Base-by-base conservation (phyloP, 78 protist genomes). In the Dictyostelium discoideum region DNA sequence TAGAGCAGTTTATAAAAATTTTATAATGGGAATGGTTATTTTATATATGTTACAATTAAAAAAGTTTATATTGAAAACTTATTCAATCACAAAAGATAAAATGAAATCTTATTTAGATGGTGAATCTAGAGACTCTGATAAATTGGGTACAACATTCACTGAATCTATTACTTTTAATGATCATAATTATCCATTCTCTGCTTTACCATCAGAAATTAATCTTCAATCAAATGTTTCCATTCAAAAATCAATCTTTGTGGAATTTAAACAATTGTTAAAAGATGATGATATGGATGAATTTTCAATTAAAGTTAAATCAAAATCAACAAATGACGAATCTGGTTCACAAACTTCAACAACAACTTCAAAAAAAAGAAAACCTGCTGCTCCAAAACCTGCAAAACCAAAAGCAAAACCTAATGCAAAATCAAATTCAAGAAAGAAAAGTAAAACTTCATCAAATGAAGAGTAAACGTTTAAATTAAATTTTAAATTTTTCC, bases 221-320 rank as follows among this genome's bases (percentile, higher is more conserved):
- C 24, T 82, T 16, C 18, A n/a, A 37, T 20, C 54, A 37, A 46
- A 90, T 29, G 63, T 46, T 46, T 3, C 39, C 0, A 20, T 39
- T 20, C 95, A 90, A 82, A 90, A 80, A 79, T n/a, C 84, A 50
- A 82, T 82, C 60, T 29, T 82, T n/a, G 3, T 82, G 0, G 40
- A 82, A 16, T 72, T 82, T 50, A 90, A 90, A 73, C 9, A 39
- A 32, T 16, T 90, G 8, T 39, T 90, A 32, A 82, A 90, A 32
- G 73, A 80, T 46, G 95, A 90, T 54, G 86, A 90, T 82, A 73
- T 72, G 37, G 95, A 90, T n/a, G 85, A 83, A 76, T 90, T 85
- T 37, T 44, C 95, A 39, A 90, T 82, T 0, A 89, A 86, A 74
- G 22, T 50, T 24, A 37, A 84, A 54, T 20, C 54, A 40, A 81